Conservation (phyloP, 2,329 filamentous ascomycete species). For the Cercospora zeina region DNA sequence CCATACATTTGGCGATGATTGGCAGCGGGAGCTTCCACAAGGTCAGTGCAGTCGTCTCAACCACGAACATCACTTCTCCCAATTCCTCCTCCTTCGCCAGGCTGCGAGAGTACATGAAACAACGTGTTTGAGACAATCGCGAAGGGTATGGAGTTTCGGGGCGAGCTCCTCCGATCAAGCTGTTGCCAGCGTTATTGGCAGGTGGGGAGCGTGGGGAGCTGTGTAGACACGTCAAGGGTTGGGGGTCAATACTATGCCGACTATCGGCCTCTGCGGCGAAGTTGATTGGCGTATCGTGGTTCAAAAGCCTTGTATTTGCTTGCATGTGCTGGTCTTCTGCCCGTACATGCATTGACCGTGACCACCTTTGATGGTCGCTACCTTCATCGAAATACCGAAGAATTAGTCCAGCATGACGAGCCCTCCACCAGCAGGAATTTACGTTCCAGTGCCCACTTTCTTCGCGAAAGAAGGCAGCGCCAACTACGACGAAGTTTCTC, state of each 20-base stretch:
- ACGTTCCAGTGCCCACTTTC: conserved; percentile 64
- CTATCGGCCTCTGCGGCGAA: conserved; percentile 14
- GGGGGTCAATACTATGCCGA: conserved; percentile 17
- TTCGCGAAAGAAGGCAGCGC: conserved; percentile 54
- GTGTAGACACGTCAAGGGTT: background rate
- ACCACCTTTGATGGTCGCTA: background rate
- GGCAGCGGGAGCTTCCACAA: background rate
- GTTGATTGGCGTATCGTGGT: background rate
- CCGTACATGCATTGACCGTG: background rate
- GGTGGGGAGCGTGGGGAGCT: conserved; percentile 5
- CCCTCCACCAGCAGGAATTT: conserved; percentile 57
- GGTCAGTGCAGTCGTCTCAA: background rate
- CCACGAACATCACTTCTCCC: background rate
- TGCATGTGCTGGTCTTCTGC: background rate
- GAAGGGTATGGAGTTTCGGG: conserved; percentile 5
- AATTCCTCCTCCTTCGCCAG: background rate
- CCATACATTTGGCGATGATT: background rate
- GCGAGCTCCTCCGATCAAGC: conserved; percentile 9
- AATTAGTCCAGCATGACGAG: conserved; percentile 17
- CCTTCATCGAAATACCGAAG: background rate
- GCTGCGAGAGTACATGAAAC: background rate
- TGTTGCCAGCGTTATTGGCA: background rate
- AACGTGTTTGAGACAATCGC: background rate
- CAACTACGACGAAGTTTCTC: conserved; percentile 49
- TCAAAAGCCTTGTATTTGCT: background rate